Conservation (phyloP, 495 filamentous ascomycete genomes). For the Oleoguttula mirabilis region DNA sequence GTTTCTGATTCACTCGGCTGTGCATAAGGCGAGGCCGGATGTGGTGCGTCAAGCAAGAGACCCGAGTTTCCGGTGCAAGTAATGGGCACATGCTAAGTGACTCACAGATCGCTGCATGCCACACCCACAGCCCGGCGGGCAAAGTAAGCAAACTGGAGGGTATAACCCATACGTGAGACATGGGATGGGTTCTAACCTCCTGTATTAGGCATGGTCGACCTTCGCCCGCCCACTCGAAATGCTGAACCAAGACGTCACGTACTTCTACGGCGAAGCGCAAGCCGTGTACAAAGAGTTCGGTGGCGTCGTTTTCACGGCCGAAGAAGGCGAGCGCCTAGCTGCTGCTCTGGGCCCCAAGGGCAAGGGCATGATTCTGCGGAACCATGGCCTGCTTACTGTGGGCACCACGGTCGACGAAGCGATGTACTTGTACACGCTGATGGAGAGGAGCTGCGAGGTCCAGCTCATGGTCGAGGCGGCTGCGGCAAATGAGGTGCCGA, state of each 20-base stretch:
- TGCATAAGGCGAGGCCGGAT: slow-evolving; percentile 31
- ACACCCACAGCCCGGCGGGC: slow-evolving; percentile 28
- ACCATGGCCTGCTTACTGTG: slow-evolving; percentile 33
- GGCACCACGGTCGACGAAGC: slow-evolving; percentile 34
- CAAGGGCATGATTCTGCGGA: slow-evolving; percentile 31
- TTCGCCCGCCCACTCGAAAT: slow-evolving; percentile 32
- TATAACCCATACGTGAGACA: too few species aligned
- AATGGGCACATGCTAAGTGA: neutral
- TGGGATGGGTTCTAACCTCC: too few species aligned
- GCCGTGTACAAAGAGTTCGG: slow-evolving; percentile 31
- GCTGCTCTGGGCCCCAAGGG: slow-evolving; percentile 29
- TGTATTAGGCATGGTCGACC: slow-evolving; percentile 30
- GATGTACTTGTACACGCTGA: slow-evolving; percentile 29
- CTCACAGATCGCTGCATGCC: slow-evolving; percentile 25
- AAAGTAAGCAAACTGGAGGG: too few species aligned
- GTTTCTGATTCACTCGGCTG: slow-evolving; percentile 31
- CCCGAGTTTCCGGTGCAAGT: neutral
- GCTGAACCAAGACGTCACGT: slow-evolving; percentile 33
- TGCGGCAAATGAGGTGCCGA: slow-evolving; percentile 28
- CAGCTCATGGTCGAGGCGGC: slow-evolving; percentile 32
- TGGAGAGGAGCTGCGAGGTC: slow-evolving; percentile 32
- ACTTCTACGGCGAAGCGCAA: slow-evolving; percentile 33
- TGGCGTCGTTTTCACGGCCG: slow-evolving; percentile 29
- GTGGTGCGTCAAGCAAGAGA: slow-evolving; percentile 14
- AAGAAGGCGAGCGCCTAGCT: slow-evolving; percentile 30